A percentile compares a stretch with the other conserved stretches of the same genome.
Evolutionary conservation across 148 eudicot genomes (phyloP).

Genomic region (Nyssa sinensis): DNA sequence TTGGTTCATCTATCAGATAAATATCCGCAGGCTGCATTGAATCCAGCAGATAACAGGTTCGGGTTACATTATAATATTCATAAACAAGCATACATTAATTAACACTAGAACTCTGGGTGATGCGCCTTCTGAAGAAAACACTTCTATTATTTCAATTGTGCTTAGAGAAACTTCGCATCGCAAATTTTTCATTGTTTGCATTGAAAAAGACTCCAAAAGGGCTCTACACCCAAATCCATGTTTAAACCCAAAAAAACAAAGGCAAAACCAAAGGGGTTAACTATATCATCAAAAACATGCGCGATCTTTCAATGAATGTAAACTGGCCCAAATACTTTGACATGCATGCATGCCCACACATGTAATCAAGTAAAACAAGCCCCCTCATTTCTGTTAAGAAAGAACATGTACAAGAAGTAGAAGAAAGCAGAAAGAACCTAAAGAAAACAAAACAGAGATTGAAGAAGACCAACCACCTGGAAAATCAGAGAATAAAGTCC

Average conservation of each 20-base stretch:
- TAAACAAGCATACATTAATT: not conserved
- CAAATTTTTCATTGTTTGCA: not conserved
- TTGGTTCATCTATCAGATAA: constrained; percentile 91
- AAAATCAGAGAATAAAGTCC: not conserved
- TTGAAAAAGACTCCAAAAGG: not conserved
- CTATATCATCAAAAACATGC: too few relatives aligned
- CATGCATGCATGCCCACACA: too few relatives aligned
- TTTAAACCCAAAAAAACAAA: too few relatives aligned
- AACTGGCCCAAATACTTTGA: too few relatives aligned
- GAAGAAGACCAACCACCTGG: not conserved
- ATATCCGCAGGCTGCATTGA: constrained; percentile 91
- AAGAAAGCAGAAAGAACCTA: too few relatives aligned
- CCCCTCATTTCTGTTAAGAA: too few relatives aligned
- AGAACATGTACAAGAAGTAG: too few relatives aligned
- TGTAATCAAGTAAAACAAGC: too few relatives aligned
- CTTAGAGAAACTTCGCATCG: not conserved
- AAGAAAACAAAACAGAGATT: not conserved
- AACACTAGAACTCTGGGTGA: not conserved
- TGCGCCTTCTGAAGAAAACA: not conserved
- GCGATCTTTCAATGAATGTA: too few relatives aligned
- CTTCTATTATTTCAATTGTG: not conserved
- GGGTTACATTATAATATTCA: constrained; percentile 10
- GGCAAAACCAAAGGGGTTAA: too few relatives aligned
- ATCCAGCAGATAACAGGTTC: not conserved
- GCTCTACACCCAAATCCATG: not conserved